Evolutionary conservation across 2,329 filamentous ascomycete species (phyloP).

Genomic region (Talaromyces sp.): DNA sequence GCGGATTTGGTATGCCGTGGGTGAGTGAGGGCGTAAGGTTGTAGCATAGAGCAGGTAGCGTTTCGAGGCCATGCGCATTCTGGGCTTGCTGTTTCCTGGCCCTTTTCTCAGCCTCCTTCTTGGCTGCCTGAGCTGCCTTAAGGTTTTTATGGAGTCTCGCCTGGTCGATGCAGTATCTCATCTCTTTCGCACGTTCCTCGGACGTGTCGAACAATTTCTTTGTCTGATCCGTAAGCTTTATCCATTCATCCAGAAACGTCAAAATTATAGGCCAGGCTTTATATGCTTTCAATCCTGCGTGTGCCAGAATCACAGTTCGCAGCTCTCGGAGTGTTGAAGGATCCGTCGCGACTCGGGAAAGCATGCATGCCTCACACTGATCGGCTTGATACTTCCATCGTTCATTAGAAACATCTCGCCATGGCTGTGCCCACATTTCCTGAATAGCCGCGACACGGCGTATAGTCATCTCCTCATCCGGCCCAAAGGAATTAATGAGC

Average conservation of each 20-base stretch:
- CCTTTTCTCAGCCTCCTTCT: neutral
- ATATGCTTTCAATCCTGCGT: neutral
- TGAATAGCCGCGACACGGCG: neutral
- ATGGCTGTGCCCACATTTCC: slow-evolving; percentile 11
- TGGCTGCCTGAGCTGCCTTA: neutral
- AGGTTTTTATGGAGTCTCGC: neutral
- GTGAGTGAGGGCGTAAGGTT: neutral
- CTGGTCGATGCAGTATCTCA: neutral
- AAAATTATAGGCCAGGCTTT: slow-evolving; percentile 24
- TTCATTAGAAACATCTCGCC: neutral
- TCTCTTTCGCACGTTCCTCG: neutral
- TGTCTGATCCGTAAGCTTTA: slow-evolving; percentile 20
- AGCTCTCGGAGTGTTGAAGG: slow-evolving; percentile 29
- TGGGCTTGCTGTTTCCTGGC: neutral
- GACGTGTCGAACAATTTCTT: slow-evolving; percentile 2
- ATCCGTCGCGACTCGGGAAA: slow-evolving; percentile 30
- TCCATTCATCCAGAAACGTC: slow-evolving; percentile 30
- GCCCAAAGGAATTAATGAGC: neutral
- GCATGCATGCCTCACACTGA: slow-evolving; percentile 38
- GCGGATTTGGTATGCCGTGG: neutral
- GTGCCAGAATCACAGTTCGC: slow-evolving; percentile 4
- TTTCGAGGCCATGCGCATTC: neutral
- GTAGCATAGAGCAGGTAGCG: neutral
- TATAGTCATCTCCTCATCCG: slow-evolving; percentile 9
- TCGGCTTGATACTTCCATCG: slow-evolving; percentile 30